These are phyloP conservation scores for Letharia columbiana DNA, from an alignment of 495 filamentous ascomycete genomes.

Conservation along the genomic window DNA sequence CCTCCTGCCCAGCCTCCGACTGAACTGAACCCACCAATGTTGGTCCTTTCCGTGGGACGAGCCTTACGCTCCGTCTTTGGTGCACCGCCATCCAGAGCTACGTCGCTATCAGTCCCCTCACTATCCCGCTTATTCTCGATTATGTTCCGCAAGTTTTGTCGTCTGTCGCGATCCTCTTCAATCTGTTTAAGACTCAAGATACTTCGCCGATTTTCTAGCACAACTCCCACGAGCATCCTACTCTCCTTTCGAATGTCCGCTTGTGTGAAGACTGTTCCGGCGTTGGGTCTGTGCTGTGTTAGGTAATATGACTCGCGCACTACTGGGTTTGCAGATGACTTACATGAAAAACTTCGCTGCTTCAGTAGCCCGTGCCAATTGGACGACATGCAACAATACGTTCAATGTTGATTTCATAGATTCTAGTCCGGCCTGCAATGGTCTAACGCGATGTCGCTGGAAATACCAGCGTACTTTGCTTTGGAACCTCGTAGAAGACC, in stretches of 20 bases:
- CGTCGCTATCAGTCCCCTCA: neutral
- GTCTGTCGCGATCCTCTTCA: neutral
- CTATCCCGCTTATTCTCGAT: neutral
- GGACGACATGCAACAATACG: slow-evolving; percentile 1
- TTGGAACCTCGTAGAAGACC: neutral
- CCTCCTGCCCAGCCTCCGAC: neutral
- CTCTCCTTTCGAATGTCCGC: neutral
- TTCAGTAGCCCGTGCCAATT: neutral
- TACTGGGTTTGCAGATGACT: neutral
- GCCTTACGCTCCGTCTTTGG: neutral
- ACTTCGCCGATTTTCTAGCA: neutral
- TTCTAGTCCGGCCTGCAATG: neutral
- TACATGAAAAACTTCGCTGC: neutral
- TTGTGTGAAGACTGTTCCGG: neutral
- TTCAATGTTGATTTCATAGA: slow-evolving; percentile 6
- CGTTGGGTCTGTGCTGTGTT: neutral
- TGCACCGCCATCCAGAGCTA: neutral
- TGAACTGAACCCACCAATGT: neutral
- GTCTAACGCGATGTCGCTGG: neutral
- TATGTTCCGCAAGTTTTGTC: neutral
- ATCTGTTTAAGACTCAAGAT: neutral
- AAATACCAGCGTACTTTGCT: neutral
- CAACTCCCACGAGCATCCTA: neutral
- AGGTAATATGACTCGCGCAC: neutral
- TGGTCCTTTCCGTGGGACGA: neutral